Evolutionary conservation across 768 basidiomycete genomes (phyloP).

Genomic region (Tulasnella sp.): DNA sequence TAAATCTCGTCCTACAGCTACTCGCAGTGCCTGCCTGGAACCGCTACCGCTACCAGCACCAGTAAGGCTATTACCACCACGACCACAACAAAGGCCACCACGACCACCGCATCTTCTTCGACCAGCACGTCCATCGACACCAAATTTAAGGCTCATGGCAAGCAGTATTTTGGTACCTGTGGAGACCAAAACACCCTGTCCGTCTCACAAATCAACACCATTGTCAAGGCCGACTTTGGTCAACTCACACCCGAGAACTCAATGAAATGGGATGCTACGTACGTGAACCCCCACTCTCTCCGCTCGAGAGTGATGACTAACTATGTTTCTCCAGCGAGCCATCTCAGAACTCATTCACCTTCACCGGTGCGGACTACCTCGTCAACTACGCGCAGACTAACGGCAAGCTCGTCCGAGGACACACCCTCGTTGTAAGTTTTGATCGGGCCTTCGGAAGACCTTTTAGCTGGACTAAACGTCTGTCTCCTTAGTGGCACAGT

Average conservation of each 20-base stretch:
- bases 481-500: too few relatives aligned
- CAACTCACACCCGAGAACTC: slow-evolving; percentile 13
- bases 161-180: background rate
- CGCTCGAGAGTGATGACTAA: background rate
- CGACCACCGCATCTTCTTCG: too few relatives aligned
- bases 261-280: too few relatives aligned
- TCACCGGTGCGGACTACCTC: slow-evolving; percentile 1
- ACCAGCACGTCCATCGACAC: too few relatives aligned
- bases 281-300: background rate
- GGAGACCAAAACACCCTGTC: background rate
- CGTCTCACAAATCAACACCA: background rate
- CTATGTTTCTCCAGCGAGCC: background rate
- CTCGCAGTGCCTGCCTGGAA: background rate
- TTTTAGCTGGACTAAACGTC: too few relatives aligned
- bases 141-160: background rate
- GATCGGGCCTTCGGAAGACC: too few relatives aligned
- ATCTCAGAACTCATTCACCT: background rate
- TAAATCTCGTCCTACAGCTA: background rate
- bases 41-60: background rate
- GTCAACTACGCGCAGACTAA: slow-evolving; percentile 16
- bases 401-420: slow-evolving; percentile 10
- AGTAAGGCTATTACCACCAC: background rate
- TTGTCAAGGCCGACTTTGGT: slow-evolving; percentile 17
- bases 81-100: too few relatives aligned
- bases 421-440: background rate